Evolutionary conservation across 257 asterid species (phyloP).

Genomic region (Salvia miltiorrhiza): DNA sequence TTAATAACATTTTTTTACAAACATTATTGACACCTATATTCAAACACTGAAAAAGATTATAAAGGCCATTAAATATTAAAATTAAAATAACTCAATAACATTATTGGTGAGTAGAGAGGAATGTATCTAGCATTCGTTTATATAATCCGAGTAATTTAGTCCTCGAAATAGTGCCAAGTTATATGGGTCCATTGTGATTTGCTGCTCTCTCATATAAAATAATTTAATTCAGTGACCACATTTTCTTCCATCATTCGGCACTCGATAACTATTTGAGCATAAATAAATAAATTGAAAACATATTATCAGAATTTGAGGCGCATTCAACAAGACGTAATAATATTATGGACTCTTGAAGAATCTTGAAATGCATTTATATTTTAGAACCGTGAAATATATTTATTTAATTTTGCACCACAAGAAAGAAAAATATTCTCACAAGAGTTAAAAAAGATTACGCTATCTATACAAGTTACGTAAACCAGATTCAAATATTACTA

Average conservation of each 20-base stretch:
- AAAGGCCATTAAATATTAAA: no score
- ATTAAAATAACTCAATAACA: no score
- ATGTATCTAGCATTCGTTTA: not conserved
- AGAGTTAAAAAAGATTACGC: no score
- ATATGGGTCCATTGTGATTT: slow-evolving; percentile 13
- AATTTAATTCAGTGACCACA: not conserved
- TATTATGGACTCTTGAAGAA: not conserved
- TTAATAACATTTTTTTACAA: no score
- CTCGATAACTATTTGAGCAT: no score
- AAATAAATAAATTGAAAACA: no score
- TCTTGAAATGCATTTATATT: not conserved
- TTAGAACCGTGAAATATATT: not conserved
- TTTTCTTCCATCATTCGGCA: not conserved
- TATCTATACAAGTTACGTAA: no score
- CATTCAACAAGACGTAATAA: not conserved
- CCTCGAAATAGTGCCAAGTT: not conserved
- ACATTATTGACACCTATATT: no score
- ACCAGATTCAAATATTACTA: no score
- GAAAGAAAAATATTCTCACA: no score
- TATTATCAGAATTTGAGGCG: not conserved
- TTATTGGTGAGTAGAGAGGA: no score
- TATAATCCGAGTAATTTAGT: not conserved
- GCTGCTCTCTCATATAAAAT: not conserved
- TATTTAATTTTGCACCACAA: not conserved
- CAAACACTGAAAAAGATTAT: no score